These are phyloP conservation scores for Fusarium albosuccineum DNA, from an alignment of 2,329 filamentous ascomycete species.

Conservation along the genomic window DNA sequence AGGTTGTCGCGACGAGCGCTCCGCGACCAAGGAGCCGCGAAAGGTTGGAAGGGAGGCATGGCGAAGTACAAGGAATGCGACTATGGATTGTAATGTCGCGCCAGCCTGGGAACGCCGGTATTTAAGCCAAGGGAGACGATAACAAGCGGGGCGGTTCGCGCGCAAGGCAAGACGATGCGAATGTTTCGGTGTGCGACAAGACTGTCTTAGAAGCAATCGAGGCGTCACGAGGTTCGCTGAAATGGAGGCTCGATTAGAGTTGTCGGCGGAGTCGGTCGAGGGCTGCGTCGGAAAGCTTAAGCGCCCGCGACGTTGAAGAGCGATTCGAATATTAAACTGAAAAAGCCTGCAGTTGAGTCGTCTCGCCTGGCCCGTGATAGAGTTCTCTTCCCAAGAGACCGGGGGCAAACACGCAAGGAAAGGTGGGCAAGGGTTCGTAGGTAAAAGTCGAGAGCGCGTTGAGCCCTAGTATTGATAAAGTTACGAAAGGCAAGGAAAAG, in stretches of 20 bases:
- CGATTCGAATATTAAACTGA: constrained; percentile 7
- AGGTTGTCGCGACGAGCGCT: constrained; percentile 56
- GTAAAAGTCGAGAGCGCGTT: constrained; percentile 18
- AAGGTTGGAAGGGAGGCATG: constrained; percentile 63
- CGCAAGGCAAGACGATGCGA: constrained; percentile 31
- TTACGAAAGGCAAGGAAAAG: constrained; percentile 24
- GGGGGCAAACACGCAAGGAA: constrained; percentile 26
- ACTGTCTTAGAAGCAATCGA: constrained; percentile 40
- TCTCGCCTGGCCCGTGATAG: constrained; percentile 22
- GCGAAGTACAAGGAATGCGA: constrained; percentile 42
- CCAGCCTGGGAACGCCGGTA: constrained; percentile 15
- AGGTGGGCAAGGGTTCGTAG: constrained; percentile 6
- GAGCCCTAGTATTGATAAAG: constrained; percentile 13
- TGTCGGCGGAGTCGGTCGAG: constrained; percentile 17
- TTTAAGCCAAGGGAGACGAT: constrained; percentile 30
- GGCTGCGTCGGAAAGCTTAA: constrained; percentile 3
- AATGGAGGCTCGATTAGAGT: constrained; percentile 22
- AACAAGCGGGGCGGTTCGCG: constrained; percentile 17
- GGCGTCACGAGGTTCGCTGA: constrained; percentile 24
- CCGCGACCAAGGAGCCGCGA: constrained; percentile 59
- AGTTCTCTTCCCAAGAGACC: constrained; percentile 20
- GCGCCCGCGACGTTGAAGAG: not conserved
- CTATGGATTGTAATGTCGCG: constrained; percentile 30
- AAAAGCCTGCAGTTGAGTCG: constrained; percentile 24
- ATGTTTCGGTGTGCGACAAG: constrained; percentile 43